phyloP scores from a whole-genome alignment of 2,329 filamentous ascomycete genomes.

The Basipetospora chlamydospora region DNA sequence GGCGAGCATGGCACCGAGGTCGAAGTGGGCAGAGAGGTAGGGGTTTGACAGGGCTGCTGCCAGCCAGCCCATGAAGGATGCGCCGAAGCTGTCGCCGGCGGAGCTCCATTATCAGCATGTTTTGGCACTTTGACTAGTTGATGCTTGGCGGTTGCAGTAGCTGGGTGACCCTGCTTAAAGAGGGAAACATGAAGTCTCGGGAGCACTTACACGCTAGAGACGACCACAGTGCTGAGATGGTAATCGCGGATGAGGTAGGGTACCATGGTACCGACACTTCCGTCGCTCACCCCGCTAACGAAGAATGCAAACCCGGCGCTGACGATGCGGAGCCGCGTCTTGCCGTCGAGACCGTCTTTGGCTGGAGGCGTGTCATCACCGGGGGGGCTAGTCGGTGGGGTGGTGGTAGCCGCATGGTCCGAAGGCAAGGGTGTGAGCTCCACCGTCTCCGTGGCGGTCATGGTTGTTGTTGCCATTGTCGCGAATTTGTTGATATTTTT shows the following conservation, averaged over 20 bases:
- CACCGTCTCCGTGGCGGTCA: no score
- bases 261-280: constrained; percentile 46
- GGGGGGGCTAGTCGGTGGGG: no score
- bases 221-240: constrained; percentile 33
- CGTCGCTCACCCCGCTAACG: constrained; percentile 50
- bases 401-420: no score
- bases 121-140: neutral
- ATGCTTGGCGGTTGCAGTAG: neutral
- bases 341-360: constrained; percentile 9
- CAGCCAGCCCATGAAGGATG: constrained; percentile 46
- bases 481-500: no score
- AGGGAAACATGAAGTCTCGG: neutral
- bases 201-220: constrained; percentile 30
- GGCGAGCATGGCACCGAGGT: constrained; percentile 39
- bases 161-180: neutral
- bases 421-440: no score
- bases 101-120: neutral
- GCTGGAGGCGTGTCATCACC: neutral
- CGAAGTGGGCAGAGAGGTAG: constrained; percentile 33
- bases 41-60: constrained; percentile 42
- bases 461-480: no score
- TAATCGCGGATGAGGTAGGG: constrained; percentile 48
- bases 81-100: constrained; percentile 28
- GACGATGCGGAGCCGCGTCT: constrained; percentile 29
- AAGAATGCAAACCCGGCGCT: constrained; percentile 49